A percentile compares a stretch with the other conserved stretches of the same genome.
Conservation (phyloP, 768 basidiomycete species). For the Psilocybe cyanescens region DNA sequence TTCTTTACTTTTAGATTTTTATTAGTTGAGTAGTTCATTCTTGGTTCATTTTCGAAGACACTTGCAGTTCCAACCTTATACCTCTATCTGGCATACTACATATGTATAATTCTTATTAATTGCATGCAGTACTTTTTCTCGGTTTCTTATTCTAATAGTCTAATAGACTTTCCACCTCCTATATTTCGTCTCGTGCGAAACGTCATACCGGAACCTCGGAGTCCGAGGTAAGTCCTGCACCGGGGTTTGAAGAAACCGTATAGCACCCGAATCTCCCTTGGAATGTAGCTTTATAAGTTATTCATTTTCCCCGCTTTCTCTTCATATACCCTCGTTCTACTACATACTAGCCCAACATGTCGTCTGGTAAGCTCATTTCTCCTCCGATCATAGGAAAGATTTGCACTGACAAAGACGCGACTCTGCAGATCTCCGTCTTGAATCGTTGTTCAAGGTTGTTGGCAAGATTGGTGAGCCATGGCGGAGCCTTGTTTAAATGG, state of each 20-base stretch:
- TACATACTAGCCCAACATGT: conserved; percentile 12
- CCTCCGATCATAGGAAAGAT: neutral
- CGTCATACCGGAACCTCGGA: conserved; percentile 23
- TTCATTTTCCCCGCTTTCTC: conserved; percentile 5
- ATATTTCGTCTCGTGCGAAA: conserved; percentile 2
- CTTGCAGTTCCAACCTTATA: neutral
- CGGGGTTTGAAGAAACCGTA: conserved; percentile 23
- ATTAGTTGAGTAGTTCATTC: neutral
- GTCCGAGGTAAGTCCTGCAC: conserved; percentile 19
- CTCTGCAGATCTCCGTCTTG: conserved; percentile 50
- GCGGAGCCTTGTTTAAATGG: neutral
- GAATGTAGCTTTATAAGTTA: conserved; percentile 6
- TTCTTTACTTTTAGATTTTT: neutral
- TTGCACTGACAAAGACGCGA: neutral
- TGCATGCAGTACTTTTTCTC: too few relatives aligned
- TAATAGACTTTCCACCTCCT: conserved; percentile 8
- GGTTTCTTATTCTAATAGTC: neutral
- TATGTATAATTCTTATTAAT: neutral
- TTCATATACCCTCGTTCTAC: neutral
- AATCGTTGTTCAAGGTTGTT: conserved; percentile 65
- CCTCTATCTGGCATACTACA: neutral
- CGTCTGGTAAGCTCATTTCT: conserved; percentile 19
- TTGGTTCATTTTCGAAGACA: neutral
- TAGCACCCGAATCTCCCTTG: conserved; percentile 1
- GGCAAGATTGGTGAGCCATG: conserved; percentile 63